These are phyloP conservation scores for Debaryomyces fabryi DNA, from an alignment of 1,139 yeast genomes.

Conservation along the genomic window DNA sequence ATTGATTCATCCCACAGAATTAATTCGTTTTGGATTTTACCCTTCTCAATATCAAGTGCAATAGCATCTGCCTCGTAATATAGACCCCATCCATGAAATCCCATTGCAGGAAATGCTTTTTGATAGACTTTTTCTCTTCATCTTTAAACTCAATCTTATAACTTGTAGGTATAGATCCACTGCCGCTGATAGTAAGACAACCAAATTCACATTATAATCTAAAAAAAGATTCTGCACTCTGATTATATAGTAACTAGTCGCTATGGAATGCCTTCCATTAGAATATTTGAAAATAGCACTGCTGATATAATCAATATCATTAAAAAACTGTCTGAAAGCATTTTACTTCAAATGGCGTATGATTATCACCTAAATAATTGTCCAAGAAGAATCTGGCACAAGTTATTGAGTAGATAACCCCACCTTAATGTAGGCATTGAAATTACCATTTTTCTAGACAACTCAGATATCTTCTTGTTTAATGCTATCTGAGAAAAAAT, in stretches of 20 bases:
- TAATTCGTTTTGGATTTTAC: constrained; percentile 25
- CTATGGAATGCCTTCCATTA: constrained; percentile 25
- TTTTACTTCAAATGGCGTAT: constrained; percentile 18
- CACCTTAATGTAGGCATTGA: not conserved
- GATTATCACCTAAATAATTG: constrained; percentile 16
- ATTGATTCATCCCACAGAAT: constrained; percentile 22
- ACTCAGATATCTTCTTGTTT: not conserved
- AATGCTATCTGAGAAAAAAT: no score
- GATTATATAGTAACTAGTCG: constrained; percentile 21
- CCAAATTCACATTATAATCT: not conserved
- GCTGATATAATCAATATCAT: constrained; percentile 26
- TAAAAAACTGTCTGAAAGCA: constrained; percentile 24
- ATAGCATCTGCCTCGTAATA: constrained; percentile 44
- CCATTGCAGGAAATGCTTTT: constrained; percentile 14
- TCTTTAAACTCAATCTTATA: constrained; percentile 22
- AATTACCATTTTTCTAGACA: not conserved
- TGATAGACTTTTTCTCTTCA: constrained; percentile 8
- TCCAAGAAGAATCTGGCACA: constrained; percentile 32
- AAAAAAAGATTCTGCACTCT: constrained; percentile 10
- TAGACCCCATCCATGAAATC: constrained; percentile 27
- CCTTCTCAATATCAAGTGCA: constrained; percentile 32
- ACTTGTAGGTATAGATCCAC: constrained; percentile 24
- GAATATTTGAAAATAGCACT: constrained; percentile 23
- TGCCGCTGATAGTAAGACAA: constrained; percentile 7
- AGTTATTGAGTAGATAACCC: constrained; percentile 47